These are phyloP conservation scores for Pichia cabralensis DNA, from an alignment of 805 yeast genomes.

Conservation along the genomic window DNA sequence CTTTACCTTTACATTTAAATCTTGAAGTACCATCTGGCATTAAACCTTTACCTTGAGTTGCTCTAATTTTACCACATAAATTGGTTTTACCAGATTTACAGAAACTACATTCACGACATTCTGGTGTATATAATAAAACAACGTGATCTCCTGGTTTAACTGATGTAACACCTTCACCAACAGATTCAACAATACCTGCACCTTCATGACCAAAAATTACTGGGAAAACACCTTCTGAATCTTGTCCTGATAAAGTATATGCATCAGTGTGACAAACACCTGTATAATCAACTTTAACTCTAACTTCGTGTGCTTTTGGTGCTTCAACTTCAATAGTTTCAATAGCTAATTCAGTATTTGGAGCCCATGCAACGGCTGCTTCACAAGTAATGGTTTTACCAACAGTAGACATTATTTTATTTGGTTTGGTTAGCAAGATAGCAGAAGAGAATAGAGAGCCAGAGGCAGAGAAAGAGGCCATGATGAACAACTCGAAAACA, in stretches of 20 bases:
- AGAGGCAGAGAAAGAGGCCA: neutral
- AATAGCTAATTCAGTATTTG: slow-evolving; percentile 60
- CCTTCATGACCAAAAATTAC: slow-evolving; percentile 95
- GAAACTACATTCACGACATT: slow-evolving; percentile 90
- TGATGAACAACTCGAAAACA: neutral
- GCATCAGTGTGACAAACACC: slow-evolving; percentile 99
- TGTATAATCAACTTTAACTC: slow-evolving; percentile 77
- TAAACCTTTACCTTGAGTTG: slow-evolving; percentile 96
- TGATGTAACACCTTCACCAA: slow-evolving; percentile 87
- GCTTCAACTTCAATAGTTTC: slow-evolving; percentile 88
- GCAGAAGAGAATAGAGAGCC: neutral
- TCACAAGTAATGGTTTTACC: slow-evolving; percentile 56
- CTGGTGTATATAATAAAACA: slow-evolving; percentile 91
- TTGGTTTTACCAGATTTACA: slow-evolving; percentile 94
- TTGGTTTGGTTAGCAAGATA: neutral
- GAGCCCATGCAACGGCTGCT: slow-evolving; percentile 98
- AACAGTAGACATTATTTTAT: slow-evolving; percentile 19
- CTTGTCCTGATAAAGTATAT: slow-evolving; percentile 86
- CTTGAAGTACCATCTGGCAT: slow-evolving; percentile 98
- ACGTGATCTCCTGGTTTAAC: slow-evolving; percentile 94
- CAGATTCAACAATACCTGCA: slow-evolving; percentile 90
- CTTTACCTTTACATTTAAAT: slow-evolving; percentile 79
- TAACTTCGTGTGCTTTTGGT: slow-evolving; percentile 95
- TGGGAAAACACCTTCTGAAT: slow-evolving; percentile 96
- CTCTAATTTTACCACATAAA: slow-evolving; percentile 90